A percentile compares a stretch with the other conserved stretches of the same genome.
phyloP scores from a whole-genome alignment of 192 early-diverging fungal species.

The Podochytrium sp. region DNA sequence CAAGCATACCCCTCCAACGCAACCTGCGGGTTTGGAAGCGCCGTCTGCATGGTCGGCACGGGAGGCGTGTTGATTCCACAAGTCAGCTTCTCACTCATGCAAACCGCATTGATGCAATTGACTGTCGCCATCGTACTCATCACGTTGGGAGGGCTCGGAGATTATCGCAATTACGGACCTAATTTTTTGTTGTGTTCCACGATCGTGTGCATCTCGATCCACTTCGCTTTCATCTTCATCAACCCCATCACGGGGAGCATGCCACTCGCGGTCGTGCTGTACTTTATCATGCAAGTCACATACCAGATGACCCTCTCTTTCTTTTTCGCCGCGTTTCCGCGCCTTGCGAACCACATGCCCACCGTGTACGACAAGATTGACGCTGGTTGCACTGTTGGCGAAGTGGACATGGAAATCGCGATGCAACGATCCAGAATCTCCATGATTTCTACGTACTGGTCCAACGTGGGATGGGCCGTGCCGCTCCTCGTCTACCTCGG shows the following conservation, averaged over 20 bases:
- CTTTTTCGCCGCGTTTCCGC: neutral
- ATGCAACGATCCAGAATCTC: conserved; percentile 45
- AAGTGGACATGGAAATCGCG: conserved; percentile 2
- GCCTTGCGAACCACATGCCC: conserved; percentile 9
- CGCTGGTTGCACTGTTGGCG: neutral
- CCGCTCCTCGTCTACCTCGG: neutral
- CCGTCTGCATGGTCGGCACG: conserved; percentile 4
- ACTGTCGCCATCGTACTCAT: neutral
- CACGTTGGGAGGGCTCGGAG: neutral
- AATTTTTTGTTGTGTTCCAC: neutral
- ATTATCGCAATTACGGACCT: neutral
- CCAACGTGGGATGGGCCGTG: conserved; percentile 46
- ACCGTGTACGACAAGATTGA: neutral
- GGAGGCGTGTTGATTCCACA: neutral
- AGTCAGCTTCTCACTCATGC: neutral
- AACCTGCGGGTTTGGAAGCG: neutral
- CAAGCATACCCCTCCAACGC: neutral
- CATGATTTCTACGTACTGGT: conserved; percentile 47
- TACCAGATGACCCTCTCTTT: neutral
- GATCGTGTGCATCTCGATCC: neutral
- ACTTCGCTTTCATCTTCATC: neutral
- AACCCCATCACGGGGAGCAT: neutral
- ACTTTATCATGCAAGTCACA: neutral
- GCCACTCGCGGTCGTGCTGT: neutral
- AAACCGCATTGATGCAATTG: neutral